Percentiles rank a stretch among this genome's conserved stretches.
phyloP scores from a whole-genome alignment of 1,284 basidiomycete species.

The Ceratobasidium theobromae region DNA sequence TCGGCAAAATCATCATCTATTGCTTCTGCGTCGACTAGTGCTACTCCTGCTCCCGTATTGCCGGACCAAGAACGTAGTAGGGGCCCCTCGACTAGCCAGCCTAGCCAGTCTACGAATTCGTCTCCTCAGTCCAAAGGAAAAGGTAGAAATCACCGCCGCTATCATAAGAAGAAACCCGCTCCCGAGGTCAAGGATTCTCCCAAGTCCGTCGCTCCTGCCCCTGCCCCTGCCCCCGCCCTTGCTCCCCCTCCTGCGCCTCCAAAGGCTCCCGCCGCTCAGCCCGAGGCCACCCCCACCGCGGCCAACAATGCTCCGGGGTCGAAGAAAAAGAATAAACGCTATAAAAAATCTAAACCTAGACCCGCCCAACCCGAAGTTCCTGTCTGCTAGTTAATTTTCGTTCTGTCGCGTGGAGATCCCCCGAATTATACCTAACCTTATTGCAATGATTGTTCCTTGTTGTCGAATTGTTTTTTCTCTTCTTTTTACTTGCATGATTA shows the following conservation, averaged over 20 bases:
- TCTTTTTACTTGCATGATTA: constrained; percentile 8
- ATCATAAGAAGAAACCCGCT: too few relatives aligned
- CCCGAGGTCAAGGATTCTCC: constrained; percentile 3
- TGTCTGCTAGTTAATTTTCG: constrained; percentile 5
- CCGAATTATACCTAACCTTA: constrained; percentile 9
- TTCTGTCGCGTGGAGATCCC: background rate
- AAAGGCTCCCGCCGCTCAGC: background rate
- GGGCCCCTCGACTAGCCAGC: background rate
- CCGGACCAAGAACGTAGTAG: background rate
- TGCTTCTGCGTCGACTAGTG: background rate
- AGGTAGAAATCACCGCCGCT: background rate
- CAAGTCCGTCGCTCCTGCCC: background rate
- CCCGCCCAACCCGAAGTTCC: background rate
- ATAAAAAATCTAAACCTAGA: constrained; percentile 23
- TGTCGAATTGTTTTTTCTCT: constrained; percentile 6
- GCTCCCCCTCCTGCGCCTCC: background rate
- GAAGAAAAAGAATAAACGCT: background rate
- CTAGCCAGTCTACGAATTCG: background rate
- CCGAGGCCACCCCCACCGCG: background rate
- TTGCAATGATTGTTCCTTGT: constrained; percentile 23
- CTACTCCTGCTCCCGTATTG: background rate
- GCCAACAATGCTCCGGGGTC: background rate
- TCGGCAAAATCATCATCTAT: background rate
- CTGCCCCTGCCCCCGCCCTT: background rate
- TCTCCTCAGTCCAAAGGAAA: background rate